Percentiles rank a stretch among this genome's conserved stretches.
These are phyloP conservation scores for Vigna trinervia DNA, from an alignment of 306 rosid genomes.

Conservation along the genomic window DNA sequence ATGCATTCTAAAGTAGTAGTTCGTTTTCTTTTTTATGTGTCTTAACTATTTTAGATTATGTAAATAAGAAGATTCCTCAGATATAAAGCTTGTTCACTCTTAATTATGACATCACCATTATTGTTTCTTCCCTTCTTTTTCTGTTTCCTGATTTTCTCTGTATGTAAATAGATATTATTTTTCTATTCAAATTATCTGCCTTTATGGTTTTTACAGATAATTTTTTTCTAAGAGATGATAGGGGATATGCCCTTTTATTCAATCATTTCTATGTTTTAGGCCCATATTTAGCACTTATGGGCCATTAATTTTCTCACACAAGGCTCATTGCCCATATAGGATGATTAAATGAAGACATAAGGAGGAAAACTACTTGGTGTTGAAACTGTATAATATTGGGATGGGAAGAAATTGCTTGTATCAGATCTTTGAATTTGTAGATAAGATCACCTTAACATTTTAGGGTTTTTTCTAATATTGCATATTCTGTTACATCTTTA, in stretches of 20 bases:
- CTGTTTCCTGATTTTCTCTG: background rate
- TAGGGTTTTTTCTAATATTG: background rate
- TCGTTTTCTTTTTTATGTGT: background rate
- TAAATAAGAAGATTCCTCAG: background rate
- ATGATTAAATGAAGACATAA: background rate
- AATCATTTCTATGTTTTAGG: slow-evolving; percentile 9
- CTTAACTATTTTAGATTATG: background rate
- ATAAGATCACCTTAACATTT: background rate
- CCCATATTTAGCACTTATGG: background rate
- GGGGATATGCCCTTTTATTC: background rate
- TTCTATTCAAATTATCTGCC: slow-evolving; percentile 3
- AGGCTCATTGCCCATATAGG: background rate
- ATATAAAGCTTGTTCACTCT: background rate
- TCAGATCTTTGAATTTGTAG: slow-evolving; percentile 18
- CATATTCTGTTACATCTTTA: background rate
- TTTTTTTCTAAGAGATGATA: background rate
- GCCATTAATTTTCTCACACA: background rate
- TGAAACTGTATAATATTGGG: background rate
- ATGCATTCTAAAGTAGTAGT: background rate
- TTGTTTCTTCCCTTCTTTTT: background rate
- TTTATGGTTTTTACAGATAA: background rate
- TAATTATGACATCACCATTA: background rate
- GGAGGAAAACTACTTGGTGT: background rate
- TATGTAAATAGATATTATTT: background rate
- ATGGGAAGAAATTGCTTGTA: slow-evolving; percentile 23